Conservation (phyloP, 2,329 filamentous ascomycete genomes). For the Calycina marina region DNA sequence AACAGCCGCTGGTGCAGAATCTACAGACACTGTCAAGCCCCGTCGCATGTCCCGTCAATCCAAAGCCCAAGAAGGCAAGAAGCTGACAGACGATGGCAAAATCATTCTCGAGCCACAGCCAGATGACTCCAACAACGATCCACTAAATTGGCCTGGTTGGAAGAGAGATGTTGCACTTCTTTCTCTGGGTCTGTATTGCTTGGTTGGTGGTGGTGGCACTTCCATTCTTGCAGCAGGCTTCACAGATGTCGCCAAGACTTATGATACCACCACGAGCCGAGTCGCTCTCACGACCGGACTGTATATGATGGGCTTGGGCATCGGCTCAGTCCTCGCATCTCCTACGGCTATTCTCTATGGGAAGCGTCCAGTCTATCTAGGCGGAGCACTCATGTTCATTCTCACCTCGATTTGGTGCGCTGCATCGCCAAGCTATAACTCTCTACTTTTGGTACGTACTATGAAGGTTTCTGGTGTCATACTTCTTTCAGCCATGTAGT, state of each 20-base stretch:
- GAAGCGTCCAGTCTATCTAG: constrained; percentile 81
- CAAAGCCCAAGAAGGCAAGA: constrained; percentile 34
- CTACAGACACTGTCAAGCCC: too few species aligned
- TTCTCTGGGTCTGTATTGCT: constrained; percentile 80
- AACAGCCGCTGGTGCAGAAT: too few species aligned
- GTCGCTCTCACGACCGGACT: constrained; percentile 82
- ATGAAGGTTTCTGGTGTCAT: too few species aligned
- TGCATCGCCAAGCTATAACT: constrained; percentile 64
- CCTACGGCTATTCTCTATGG: constrained; percentile 85
- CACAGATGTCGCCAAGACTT: constrained; percentile 56
- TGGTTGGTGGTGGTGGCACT: constrained; percentile 87
- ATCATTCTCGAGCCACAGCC: constrained; percentile 88
- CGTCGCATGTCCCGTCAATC: background rate
- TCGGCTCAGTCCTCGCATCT: constrained; percentile 72
- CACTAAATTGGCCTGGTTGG: constrained; percentile 80
- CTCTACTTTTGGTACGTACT: constrained; percentile 42
- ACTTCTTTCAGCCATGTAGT: too few species aligned
- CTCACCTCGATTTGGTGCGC: constrained; percentile 72
- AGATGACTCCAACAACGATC: constrained; percentile 80
- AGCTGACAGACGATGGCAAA: constrained; percentile 65
- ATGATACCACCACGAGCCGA: constrained; percentile 50
- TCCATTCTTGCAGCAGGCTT: constrained; percentile 84
- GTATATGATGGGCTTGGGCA: constrained; percentile 84
- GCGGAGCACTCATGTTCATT: constrained; percentile 63
- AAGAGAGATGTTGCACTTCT: constrained; percentile 66